Percentiles rank a stretch among this genome's conserved stretches.
Conservation (phyloP, 352 stramenopile genomes). For the Phytophthora ohioensis region DNA sequence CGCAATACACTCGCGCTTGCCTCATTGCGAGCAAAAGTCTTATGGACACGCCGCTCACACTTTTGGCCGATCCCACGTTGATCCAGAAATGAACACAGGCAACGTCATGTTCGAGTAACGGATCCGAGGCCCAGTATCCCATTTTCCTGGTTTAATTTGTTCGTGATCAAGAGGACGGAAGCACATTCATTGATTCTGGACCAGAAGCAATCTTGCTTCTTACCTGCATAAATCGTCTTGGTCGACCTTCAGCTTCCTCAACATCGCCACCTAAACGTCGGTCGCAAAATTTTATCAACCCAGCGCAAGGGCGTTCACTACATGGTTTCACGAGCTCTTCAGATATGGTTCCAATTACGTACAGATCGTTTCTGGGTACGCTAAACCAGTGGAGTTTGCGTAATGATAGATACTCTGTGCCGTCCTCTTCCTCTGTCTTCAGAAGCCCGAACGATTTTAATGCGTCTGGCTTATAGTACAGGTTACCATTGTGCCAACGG, state of each 20-base stretch:
- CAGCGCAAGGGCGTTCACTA: conserved; percentile 1
- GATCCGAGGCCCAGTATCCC: neutral
- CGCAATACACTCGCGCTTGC: conserved; percentile 13
- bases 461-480: conserved; percentile 27
- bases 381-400: conserved; percentile 32
- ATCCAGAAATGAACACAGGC: conserved; percentile 9
- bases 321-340: conserved; percentile 19
- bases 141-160: neutral
- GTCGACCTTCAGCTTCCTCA: neutral
- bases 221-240: neutral
- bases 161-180: conserved; percentile 10
- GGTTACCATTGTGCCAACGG: conserved; percentile 1
- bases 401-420: conserved; percentile 9
- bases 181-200: conserved; percentile 1
- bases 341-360: conserved; percentile 18
- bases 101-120: neutral
- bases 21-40: conserved; percentile 5
- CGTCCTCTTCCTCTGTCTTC: conserved; percentile 23
- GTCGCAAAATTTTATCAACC: conserved; percentile 13
- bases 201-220: conserved; percentile 1
- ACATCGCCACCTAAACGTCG: conserved; percentile 13
- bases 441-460: conserved; percentile 31
- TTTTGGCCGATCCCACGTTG: neutral
- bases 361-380: conserved; percentile 17
- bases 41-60: neutral